Evolutionary conservation across 225 moss, liverwort and hornwort genomes (phyloP), one percentile per base, ranked within the genome.

Genomic region (Sphagnum contortum): DNA sequence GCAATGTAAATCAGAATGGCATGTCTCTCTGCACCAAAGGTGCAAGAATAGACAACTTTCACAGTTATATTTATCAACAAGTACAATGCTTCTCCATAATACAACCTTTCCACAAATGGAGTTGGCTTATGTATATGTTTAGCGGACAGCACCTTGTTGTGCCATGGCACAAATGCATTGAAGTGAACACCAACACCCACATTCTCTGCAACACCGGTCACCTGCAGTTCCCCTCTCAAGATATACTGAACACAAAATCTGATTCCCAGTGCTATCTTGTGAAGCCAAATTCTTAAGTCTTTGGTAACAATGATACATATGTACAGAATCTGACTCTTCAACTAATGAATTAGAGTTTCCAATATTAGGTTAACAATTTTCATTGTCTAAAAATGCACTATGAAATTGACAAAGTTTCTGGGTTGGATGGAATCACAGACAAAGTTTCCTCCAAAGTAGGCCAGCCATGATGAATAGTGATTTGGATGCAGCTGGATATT

Each of bases 151-250:
- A 96, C 96, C 90, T 93, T 89, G 61, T 79, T 77, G 77, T 86
- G 77, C 96, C 92, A 93, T 60, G 90, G 89, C 70, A 98, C 89
- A 70, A 81, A 98, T 51, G 96, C 88, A 71, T 98, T 98, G 75
- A 98, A 98, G 73, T 98, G 96, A 60, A 98, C 85, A 57, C 93
- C 96, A 49, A 85, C 87, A 65, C 96, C 96, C 66, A 93, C 77
- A 49, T 70, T 83, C 52, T 91, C 93, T 69, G 96, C 96, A 66
- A 93, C 80, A 65, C 73, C 71, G 69, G 77, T 86, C 64, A 98
- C 90, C 96, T 96, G 90, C 71, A 79, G 4, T 47, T 64, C 61
- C 48, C 8, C 47, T 59, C 12, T 64, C 64, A 56, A 57, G 49
- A 29, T 29, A 29, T 29, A 29, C 29, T 29, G 29, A 29, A 29